Percentiles rank a stretch among this genome's conserved stretches.
Evolutionary conservation across 768 basidiomycete genomes (phyloP).

Genomic region (Brasilioporus rufonigricans): DNA sequence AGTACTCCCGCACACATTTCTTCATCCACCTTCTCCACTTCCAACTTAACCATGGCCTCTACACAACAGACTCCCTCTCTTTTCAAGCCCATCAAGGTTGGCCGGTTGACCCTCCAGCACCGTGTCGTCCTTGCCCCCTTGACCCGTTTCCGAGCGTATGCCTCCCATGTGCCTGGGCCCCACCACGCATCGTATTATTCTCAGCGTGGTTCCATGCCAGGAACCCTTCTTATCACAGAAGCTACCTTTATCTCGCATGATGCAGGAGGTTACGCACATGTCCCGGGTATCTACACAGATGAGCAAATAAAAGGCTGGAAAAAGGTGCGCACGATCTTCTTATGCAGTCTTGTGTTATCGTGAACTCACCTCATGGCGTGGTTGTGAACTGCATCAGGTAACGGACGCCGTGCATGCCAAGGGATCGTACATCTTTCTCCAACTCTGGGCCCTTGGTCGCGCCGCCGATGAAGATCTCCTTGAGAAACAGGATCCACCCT

Average conservation of each 20-base stretch:
- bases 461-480: background rate
- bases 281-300: constrained; percentile 64
- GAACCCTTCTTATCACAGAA: constrained; percentile 55
- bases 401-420: constrained; percentile 56
- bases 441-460: background rate
- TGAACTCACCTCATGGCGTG: background rate
- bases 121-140: constrained; percentile 48
- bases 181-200: constrained; percentile 42
- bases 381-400: constrained; percentile 31
- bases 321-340: constrained; percentile 23
- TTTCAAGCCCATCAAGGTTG: constrained; percentile 15
- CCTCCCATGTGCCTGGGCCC: constrained; percentile 35
- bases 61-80: background rate
- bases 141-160: background rate
- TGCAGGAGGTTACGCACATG: constrained; percentile 47
- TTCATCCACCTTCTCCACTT: no score
- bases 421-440: constrained; percentile 32
- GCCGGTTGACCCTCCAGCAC: constrained; percentile 42
- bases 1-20: no score
- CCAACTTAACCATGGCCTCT: background rate
- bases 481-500: background rate
- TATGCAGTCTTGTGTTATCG: no score
- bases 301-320: constrained; percentile 58
- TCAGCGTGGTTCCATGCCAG: constrained; percentile 38
- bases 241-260: constrained; percentile 49